Evolutionary conservation across 768 basidiomycete species (phyloP), one percentile per base, ranked within the genome.

Genomic region (Leucocoprinus leucothites): DNA sequence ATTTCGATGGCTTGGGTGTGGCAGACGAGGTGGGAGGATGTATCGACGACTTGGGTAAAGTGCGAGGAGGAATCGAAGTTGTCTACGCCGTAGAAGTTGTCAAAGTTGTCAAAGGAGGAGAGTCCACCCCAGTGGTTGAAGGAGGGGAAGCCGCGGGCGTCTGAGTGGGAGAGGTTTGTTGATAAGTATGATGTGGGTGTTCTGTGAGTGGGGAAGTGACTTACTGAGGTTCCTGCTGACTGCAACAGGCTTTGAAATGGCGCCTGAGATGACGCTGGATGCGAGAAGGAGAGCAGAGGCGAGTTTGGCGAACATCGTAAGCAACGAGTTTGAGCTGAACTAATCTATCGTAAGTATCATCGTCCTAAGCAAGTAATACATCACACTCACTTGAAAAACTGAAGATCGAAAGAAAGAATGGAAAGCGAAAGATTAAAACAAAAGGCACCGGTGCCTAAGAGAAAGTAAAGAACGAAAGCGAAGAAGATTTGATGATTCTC

Each of bases 91-190:
- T 71, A 71, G 64, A 31, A 31, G 31, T 31, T 31, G 31, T 31
- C 31, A 31, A 73, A 72, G 57, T 69, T 58, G 48, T 57, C 48
- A 13, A 73, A 57, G 41, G 71, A 69, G 26, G 61, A 57, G 44
- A 64, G 57, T 3, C 73, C 72, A 51, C 64, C 65, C 67, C 71
- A 73, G 61, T 68, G 57, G 63, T 72, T 64, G 65, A 73, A 71
- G 38, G 70, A 69, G 42, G 19, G 25, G 31, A 31, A 21, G 14
- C 28, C 21, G 2, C 51, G 51, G 16, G 51, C 9, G 11, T n/a
- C 42, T 53, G 31, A 31, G 5, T 31, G n/a, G n/a, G n/a, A n/a
- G n/a, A n/a, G n/a, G n/a, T n/a, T n/a, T n/a, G n/a, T n/a, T n/a
- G n/a, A n/a, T n/a, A 5, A 31, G 31, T 31, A 5, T 11, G 11